Conservation (phyloP, 306 rosid species). For the Rubus parviflorus region DNA sequence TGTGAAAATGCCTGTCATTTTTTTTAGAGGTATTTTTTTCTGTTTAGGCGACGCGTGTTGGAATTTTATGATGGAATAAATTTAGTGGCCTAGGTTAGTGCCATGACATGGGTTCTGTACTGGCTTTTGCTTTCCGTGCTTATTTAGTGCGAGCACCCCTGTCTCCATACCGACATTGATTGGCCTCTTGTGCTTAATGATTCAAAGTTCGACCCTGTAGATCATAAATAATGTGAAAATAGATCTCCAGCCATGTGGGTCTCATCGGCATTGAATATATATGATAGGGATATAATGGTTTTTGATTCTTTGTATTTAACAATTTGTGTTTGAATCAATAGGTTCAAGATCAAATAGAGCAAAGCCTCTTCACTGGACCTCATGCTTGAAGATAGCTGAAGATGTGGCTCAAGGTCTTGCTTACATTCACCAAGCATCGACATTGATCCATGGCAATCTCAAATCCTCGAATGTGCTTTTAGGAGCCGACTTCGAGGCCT, state of each 20-base stretch:
- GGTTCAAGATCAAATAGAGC: conserved; percentile 84
- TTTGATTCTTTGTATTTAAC: background rate
- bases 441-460: conserved; percentile 72
- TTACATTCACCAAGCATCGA: conserved; percentile 71
- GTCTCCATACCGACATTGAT: conserved; percentile 25
- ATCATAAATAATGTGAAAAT: background rate
- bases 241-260: background rate
- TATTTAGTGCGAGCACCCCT: background rate
- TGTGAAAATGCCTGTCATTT: background rate
- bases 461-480: conserved; percentile 88
- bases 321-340: conserved; percentile 33
- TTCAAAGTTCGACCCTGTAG: background rate
- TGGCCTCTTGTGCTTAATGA: conserved; percentile 13
- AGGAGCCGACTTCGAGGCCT: conserved; percentile 85
- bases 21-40: background rate
- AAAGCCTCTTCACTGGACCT: conserved; percentile 96
- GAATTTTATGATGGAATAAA: background rate
- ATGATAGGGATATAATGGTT: background rate
- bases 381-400: conserved; percentile 94
- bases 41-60: background rate
- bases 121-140: background rate
- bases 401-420: conserved; percentile 92
- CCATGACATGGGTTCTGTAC: background rate
- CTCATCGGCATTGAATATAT: background rate
- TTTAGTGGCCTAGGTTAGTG: background rate